A percentile compares a stretch with the other conserved stretches of the same genome.
Conservation (phyloP, 768 basidiomycete genomes). For the Boletellus ananiceps region DNA sequence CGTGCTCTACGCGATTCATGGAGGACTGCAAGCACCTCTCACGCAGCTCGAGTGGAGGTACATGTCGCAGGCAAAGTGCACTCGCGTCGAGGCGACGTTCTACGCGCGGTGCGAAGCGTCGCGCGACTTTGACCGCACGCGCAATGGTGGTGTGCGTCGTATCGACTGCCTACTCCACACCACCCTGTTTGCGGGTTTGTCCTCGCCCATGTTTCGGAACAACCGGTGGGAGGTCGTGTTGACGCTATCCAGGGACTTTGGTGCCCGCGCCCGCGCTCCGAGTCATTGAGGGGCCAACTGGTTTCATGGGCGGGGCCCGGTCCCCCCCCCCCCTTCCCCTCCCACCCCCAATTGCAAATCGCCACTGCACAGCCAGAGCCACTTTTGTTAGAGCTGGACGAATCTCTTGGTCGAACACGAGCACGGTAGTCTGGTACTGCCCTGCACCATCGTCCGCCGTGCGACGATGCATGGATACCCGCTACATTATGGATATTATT, state of each 20-base stretch:
- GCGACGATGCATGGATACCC: neutral
- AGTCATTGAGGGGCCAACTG: neutral
- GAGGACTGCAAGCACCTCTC: conserved; percentile 36
- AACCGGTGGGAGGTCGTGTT: conserved; percentile 40
- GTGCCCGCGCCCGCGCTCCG: neutral
- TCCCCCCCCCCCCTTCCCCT: neutral
- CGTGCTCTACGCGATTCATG: conserved; percentile 44
- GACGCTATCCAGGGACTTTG: conserved; percentile 39
- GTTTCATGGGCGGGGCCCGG: neutral
- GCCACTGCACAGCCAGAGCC: conserved; percentile 3
- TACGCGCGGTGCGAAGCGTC: conserved; percentile 43
- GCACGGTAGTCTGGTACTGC: conserved; percentile 13
- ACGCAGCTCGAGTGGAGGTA: conserved; percentile 40
- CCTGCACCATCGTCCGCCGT: neutral
- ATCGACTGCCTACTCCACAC: conserved; percentile 48
- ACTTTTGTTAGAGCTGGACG: neutral
- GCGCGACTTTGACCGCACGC: conserved; percentile 31
- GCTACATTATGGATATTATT: conserved; percentile 8
- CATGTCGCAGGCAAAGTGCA: conserved; percentile 39
- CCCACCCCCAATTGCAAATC: neutral
- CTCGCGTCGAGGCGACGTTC: conserved; percentile 39
- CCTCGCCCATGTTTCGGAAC: conserved; percentile 34
- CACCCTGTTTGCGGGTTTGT: conserved; percentile 50
- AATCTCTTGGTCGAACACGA: neutral
- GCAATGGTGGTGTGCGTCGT: conserved; percentile 41